phyloP scores from a whole-genome alignment of 164 flowering plant species.

The Aristolochia californica region DNA sequence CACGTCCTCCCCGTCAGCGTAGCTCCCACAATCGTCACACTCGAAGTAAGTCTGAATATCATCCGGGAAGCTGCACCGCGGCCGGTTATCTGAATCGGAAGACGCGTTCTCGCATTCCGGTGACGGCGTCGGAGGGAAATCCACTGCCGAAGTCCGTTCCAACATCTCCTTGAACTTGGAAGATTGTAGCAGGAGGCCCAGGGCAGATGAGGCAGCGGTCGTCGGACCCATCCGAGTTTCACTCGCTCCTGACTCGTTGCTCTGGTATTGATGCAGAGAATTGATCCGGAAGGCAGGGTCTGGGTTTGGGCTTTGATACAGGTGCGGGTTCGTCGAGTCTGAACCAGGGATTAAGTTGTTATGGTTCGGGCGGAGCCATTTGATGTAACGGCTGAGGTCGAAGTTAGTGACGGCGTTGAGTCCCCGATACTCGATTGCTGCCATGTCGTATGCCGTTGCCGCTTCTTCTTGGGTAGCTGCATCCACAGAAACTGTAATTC shows the following conservation, averaged over 20 bases:
- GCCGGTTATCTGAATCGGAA: slow-evolving; percentile 24
- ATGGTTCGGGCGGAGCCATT: slow-evolving; percentile 42
- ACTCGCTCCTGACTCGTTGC: slow-evolving; percentile 2
- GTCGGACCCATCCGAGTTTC: slow-evolving; percentile 4
- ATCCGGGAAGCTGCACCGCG: slow-evolving; percentile 47
- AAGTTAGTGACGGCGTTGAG: slow-evolving; percentile 48
- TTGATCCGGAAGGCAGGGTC: too few relatives aligned
- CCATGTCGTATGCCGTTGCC: slow-evolving; percentile 50
- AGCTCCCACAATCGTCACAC: slow-evolving; percentile 23
- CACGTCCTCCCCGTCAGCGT: slow-evolving; percentile 24
- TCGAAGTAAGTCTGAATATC: slow-evolving; percentile 64
- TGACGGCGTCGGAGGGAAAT: slow-evolving; percentile 18
- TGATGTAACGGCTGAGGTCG: slow-evolving; percentile 68
- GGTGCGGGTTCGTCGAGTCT: slow-evolving; percentile 8
- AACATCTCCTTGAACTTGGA: slow-evolving; percentile 67
- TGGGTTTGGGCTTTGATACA: slow-evolving; percentile 7
- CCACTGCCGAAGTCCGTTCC: slow-evolving; percentile 33
- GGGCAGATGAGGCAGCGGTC: slow-evolving; percentile 31
- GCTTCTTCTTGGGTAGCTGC: slow-evolving; percentile 70
- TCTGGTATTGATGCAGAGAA: slow-evolving; percentile 6
- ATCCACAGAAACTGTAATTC: too few relatives aligned
- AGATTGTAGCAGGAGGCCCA: slow-evolving; percentile 47
- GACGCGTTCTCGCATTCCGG: slow-evolving; percentile 5
- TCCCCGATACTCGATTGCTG: slow-evolving; percentile 48
- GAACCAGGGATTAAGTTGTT: slow-evolving; percentile 4